Evolutionary conservation across 2,329 filamentous ascomycete genomes (phyloP).

Genomic region (Monosporascus sp.): DNA sequence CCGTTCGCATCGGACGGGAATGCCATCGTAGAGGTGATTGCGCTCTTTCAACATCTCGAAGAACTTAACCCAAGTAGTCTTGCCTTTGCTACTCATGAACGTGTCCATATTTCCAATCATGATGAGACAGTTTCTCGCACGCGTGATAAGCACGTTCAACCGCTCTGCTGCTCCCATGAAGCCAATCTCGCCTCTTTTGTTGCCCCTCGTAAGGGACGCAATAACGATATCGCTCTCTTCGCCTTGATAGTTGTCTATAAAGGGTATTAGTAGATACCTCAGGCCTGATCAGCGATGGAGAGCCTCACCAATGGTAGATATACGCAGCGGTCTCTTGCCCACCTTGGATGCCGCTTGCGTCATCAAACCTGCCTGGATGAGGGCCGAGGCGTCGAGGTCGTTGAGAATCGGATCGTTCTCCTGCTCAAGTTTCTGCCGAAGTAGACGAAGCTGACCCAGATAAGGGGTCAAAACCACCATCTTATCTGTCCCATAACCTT

Average conservation of each 20-base stretch:
- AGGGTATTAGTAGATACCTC: not conserved
- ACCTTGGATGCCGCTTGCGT: constrained; percentile 44
- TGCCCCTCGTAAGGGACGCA: constrained; percentile 62
- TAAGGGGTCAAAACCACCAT: constrained; percentile 70
- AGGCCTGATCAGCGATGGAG: not conserved
- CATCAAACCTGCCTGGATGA: constrained; percentile 59
- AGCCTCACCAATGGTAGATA: constrained; percentile 54
- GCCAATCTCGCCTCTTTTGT: constrained; percentile 57
- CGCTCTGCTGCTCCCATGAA: constrained; percentile 63
- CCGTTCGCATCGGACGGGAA: constrained; percentile 54
- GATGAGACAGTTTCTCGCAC: constrained; percentile 61
- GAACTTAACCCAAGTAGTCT: constrained; percentile 50
- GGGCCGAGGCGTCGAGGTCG: constrained; percentile 60
- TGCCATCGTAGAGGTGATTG: constrained; percentile 38
- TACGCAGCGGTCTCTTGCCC: constrained; percentile 45
- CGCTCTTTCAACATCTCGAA: constrained; percentile 49
- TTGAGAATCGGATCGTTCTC: constrained; percentile 62
- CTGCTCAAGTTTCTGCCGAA: constrained; percentile 46
- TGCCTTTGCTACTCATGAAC: constrained; percentile 56
- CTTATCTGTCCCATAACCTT: constrained; percentile 61
- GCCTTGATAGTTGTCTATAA: constrained; percentile 69
- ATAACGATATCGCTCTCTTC: constrained; percentile 72
- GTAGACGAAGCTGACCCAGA: constrained; percentile 58
- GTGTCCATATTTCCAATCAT: constrained; percentile 66
- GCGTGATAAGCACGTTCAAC: constrained; percentile 63